These are phyloP conservation scores for Strobilomyces echinocephalus DNA, from an alignment of 768 basidiomycete genomes.

Conservation along the genomic window DNA sequence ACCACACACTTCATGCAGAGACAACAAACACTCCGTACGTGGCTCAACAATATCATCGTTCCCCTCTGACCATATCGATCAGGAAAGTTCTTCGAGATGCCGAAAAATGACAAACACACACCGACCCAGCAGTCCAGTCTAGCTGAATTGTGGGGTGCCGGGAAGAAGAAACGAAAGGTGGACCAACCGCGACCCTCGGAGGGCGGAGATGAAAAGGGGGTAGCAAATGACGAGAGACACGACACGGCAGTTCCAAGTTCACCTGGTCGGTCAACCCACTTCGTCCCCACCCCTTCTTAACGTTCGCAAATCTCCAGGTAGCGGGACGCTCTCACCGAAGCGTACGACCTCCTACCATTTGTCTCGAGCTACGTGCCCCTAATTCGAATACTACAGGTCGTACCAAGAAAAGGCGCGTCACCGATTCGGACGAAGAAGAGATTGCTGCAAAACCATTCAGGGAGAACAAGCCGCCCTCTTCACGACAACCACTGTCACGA, in stretches of 20 bases:
- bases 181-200: slow-evolving; percentile 23
- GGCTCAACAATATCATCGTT: not conserved
- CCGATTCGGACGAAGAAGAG: slow-evolving; percentile 51
- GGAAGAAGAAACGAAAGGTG: slow-evolving; percentile 35
- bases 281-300: slow-evolving; percentile 1
- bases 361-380: not conserved
- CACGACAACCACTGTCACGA: not conserved
- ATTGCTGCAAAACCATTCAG: not conserved
- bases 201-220: slow-evolving; percentile 24
- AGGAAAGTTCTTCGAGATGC: slow-evolving; percentile 80
- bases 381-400: slow-evolving; percentile 20
- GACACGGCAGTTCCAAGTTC: not conserved
- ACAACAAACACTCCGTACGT: slow-evolving; percentile 68
- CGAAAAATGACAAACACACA: slow-evolving; percentile 54
- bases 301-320: slow-evolving; percentile 36
- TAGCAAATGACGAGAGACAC: slow-evolving; percentile 11
- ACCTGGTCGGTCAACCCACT: slow-evolving; percentile 11
- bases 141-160: slow-evolving; percentile 66
- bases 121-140: slow-evolving; percentile 78
- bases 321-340: slow-evolving; percentile 21
- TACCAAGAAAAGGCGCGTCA: slow-evolving; percentile 49
- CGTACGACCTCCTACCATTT: slow-evolving; percentile 8
- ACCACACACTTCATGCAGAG: slow-evolving; percentile 47
- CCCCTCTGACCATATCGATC: not conserved
- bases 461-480: not conserved